Evolutionary conservation across 495 filamentous ascomycete genomes (phyloP).

Genomic region (Hyaloscypha hepaticicola): DNA sequence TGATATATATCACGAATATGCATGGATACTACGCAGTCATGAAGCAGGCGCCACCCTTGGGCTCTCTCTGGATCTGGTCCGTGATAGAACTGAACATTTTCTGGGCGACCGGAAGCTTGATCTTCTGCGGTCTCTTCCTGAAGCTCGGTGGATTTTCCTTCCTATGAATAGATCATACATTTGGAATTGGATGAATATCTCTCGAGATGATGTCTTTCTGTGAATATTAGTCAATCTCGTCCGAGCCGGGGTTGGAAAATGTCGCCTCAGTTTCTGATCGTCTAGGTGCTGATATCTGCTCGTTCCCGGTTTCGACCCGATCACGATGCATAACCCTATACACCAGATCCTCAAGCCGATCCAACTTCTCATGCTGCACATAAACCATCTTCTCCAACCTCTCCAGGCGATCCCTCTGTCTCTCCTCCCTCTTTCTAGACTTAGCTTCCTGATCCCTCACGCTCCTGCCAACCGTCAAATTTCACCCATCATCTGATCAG

Average conservation of each 20-base stretch:
- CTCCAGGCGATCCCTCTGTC: constrained; percentile 23
- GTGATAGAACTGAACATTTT: constrained; percentile 81
- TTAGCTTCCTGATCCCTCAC: constrained; percentile 34
- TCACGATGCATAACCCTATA: constrained; percentile 32
- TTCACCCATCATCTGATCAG: not conserved
- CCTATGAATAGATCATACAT: constrained; percentile 11
- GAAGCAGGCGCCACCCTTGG: constrained; percentile 87
- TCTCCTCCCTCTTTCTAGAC: constrained; percentile 26
- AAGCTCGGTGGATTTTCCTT: constrained; percentile 67
- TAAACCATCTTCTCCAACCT: constrained; percentile 31
- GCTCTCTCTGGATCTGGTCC: constrained; percentile 91
- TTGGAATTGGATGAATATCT: constrained; percentile 4
- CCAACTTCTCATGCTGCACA: constrained; percentile 34
- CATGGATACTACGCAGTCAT: constrained; percentile 83
- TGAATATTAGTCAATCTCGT: not conserved
- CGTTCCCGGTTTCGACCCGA: constrained; percentile 8
- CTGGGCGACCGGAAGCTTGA: constrained; percentile 60
- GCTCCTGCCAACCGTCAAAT: constrained; percentile 23
- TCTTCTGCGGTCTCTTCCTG: constrained; percentile 61
- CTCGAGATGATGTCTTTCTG: not conserved
- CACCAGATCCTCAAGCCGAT: constrained; percentile 33
- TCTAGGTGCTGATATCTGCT: not conserved
- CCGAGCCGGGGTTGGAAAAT: not conserved
- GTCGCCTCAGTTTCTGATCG: not conserved
- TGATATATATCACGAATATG: constrained; percentile 77